These are phyloP conservation scores for Daldinia loculata DNA, from an alignment of 495 filamentous ascomycete species.

Conservation along the genomic window DNA sequence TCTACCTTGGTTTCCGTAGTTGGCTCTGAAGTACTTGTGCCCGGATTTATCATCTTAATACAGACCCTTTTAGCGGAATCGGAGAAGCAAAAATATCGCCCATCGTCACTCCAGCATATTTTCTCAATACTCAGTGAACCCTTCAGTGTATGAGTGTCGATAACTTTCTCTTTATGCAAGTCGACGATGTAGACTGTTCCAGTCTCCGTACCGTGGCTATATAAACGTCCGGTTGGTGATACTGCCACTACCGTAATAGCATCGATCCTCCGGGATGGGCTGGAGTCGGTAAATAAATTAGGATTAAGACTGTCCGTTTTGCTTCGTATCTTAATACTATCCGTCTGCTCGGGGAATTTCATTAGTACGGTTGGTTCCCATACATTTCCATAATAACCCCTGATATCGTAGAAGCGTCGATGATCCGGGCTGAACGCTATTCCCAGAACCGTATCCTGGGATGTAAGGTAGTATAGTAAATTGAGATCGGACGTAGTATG, in stretches of 20 bases:
- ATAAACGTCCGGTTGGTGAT: constrained; percentile 36
- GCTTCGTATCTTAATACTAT: too few relatives aligned
- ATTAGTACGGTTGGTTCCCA: constrained; percentile 45
- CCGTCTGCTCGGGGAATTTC: constrained; percentile 37
- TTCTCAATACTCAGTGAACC: constrained; percentile 39
- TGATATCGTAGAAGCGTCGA: constrained; percentile 44
- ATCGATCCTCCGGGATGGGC: constrained; percentile 18
- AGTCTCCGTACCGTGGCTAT: constrained; percentile 39
- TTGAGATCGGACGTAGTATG: constrained; percentile 33
- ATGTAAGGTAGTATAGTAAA: constrained; percentile 34
- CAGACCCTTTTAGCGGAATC: constrained; percentile 34
- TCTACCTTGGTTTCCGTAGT: not conserved
- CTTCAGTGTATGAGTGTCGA: constrained; percentile 26
- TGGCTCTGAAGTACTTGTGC: not conserved
- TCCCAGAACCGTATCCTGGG: constrained; percentile 27
- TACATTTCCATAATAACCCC: constrained; percentile 41
- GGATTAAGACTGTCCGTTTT: not conserved
- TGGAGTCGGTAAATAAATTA: not conserved
- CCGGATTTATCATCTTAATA: constrained; percentile 10
- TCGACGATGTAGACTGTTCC: constrained; percentile 33
- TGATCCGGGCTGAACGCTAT: constrained; percentile 43
- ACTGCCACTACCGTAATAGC: constrained; percentile 33
- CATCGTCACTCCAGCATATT: constrained; percentile 41
- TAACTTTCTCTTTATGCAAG: constrained; percentile 26
- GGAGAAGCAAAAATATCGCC: constrained; percentile 36